These are phyloP conservation scores for Trichomonas vaginalis DNA, from an alignment of 208 protist species.

Conservation along the genomic window DNA sequence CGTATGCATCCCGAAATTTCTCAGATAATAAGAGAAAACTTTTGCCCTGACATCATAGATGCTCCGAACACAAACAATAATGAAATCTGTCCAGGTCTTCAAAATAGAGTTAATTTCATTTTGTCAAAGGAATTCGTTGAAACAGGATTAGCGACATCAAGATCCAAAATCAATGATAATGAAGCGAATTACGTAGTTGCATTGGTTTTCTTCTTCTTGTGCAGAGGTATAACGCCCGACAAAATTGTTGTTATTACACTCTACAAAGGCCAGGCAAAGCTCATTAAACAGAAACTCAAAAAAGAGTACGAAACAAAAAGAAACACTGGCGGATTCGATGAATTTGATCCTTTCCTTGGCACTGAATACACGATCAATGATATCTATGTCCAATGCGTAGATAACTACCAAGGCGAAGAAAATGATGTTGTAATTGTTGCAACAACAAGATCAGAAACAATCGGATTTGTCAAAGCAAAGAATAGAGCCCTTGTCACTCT, in stretches of 20 bases:
- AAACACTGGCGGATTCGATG: background rate
- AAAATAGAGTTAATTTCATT: background rate
- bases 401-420: slow-evolving; percentile 16
- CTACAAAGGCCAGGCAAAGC: background rate
- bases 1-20: slow-evolving; percentile 1
- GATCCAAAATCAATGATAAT: background rate
- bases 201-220: background rate
- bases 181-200: background rate
- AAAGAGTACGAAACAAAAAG: background rate
- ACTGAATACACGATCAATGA: background rate
- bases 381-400: background rate
- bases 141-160: background rate
- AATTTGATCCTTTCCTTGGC: background rate
- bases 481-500: background rate
- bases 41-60: background rate
- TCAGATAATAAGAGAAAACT: background rate
- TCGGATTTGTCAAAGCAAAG: background rate
- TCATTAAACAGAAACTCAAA: background rate
- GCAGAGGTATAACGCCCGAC: background rate
- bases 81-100: background rate
- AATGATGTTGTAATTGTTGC: background rate
- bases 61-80: background rate
- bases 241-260: background rate
- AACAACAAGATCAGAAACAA: background rate
- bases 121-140: background rate